Percentiles rank a stretch among this genome's conserved stretches.
phyloP scores from a whole-genome alignment of 2,329 filamentous ascomycete species.

The Hortaea werneckii region DNA sequence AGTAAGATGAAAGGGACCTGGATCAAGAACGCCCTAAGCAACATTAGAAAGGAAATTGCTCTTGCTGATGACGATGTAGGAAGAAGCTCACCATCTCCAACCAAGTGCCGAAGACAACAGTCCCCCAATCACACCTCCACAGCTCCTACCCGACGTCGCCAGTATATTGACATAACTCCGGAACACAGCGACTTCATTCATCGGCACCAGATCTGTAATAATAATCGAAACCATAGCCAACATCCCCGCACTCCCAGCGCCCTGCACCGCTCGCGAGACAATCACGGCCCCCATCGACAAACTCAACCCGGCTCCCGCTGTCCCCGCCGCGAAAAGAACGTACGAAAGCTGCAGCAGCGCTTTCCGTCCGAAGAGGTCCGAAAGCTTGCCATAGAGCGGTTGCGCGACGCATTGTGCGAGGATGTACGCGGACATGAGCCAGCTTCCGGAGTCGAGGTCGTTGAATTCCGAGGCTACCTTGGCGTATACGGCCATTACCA shows the following conservation, averaged over 20 bases:
- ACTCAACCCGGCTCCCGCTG: slow-evolving; percentile 30
- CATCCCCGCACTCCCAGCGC: slow-evolving; percentile 37
- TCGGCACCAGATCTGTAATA: slow-evolving; percentile 40
- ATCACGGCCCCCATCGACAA: slow-evolving; percentile 31
- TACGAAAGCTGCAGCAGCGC: slow-evolving; percentile 31
- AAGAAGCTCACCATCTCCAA: slow-evolving; percentile 48
- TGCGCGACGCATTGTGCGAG: slow-evolving; percentile 34
- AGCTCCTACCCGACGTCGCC: slow-evolving; percentile 39
- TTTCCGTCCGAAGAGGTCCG: slow-evolving; percentile 38
- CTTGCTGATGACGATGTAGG: no score
- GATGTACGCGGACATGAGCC: slow-evolving; percentile 36
- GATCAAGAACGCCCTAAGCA: slow-evolving; percentile 43
- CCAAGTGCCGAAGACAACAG: slow-evolving; percentile 52
- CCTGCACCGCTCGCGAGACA: slow-evolving; percentile 31
- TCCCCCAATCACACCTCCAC: slow-evolving; percentile 49
- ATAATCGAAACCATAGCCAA: slow-evolving; percentile 37
- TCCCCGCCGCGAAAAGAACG: slow-evolving; percentile 32
- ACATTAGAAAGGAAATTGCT: neutral
- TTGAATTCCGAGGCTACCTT: slow-evolving; percentile 39
- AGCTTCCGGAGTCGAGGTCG: slow-evolving; percentile 31
- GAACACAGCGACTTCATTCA: slow-evolving; percentile 39
- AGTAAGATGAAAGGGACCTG: slow-evolving; percentile 47
- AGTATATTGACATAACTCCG: slow-evolving; percentile 44
- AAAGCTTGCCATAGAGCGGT: slow-evolving; percentile 35
- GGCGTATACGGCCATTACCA: slow-evolving; percentile 57